Conservation (phyloP, 108 stramenopile species). For the Schizochytrium sp. region DNA sequence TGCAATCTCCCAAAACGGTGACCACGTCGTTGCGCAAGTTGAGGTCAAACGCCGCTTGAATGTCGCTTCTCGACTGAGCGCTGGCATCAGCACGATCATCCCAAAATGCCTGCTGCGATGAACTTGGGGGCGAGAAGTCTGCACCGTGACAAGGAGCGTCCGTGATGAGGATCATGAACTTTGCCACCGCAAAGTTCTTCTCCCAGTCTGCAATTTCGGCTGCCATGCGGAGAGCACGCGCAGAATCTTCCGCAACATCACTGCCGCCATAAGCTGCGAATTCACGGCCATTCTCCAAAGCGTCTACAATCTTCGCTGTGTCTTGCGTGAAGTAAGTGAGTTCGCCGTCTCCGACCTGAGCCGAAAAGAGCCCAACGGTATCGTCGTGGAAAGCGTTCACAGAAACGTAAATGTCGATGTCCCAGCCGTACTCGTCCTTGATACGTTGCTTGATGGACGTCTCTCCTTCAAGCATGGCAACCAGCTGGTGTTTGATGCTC, state of each 20-base stretch:
- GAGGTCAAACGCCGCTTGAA: background rate
- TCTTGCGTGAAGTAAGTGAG: background rate
- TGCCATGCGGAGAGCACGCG: background rate
- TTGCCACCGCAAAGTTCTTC: background rate
- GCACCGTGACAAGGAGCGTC: slow-evolving; percentile 10
- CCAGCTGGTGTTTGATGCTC: background rate
- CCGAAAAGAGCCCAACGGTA: background rate
- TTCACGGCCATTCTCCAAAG: background rate
- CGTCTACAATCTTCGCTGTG: background rate
- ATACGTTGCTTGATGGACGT: background rate
- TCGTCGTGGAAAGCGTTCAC: background rate
- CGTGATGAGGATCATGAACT: background rate
- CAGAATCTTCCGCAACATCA: background rate
- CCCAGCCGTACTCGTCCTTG: background rate
- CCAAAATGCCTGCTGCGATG: background rate
- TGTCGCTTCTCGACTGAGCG: background rate
- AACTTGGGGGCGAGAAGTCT: background rate
- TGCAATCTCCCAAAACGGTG: background rate
- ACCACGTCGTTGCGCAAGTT: background rate
- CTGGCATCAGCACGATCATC: background rate
- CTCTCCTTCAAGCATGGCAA: background rate
- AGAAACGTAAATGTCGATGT: background rate
- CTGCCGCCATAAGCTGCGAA: background rate
- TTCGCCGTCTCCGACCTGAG: background rate
- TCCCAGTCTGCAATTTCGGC: background rate